Evolutionary conservation across 106 monocot genomes (phyloP).

Genomic region (Dendrobium huoshanense): DNA sequence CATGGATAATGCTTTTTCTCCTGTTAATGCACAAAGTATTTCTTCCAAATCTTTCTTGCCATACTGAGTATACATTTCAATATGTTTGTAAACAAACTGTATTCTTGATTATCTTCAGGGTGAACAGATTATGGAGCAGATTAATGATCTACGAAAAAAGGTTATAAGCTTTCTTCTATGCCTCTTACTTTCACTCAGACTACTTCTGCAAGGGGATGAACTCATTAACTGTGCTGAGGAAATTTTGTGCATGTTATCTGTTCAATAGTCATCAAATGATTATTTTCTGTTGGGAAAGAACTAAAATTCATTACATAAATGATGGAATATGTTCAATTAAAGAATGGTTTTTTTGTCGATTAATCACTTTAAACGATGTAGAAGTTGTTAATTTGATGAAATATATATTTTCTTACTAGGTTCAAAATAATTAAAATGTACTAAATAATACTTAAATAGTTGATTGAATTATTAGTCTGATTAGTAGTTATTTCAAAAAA

Average conservation of each 20-base stretch:
- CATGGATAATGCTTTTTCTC: background rate
- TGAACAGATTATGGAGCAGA: slow-evolving; percentile 46
- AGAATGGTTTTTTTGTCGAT: background rate
- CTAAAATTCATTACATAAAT: background rate
- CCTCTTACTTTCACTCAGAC: background rate
- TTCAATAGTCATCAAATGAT: too few relatives aligned
- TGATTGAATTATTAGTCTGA: too few relatives aligned
- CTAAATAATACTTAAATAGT: too few relatives aligned
- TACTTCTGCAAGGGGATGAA: background rate
- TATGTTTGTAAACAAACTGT: background rate
- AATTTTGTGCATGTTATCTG: too few relatives aligned
- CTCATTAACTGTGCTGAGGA: too few relatives aligned
- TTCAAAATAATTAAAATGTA: too few relatives aligned
- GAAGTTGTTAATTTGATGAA: background rate
- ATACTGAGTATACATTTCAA: background rate
- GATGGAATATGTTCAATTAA: background rate
- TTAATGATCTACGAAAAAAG: slow-evolving; percentile 46
- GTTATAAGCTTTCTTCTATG: slow-evolving; percentile 4
- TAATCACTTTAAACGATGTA: background rate
- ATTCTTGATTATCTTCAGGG: slow-evolving; percentile 15
- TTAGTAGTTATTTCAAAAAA: too few relatives aligned
- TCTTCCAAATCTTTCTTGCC: background rate
- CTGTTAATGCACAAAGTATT: background rate
- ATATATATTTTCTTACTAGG: background rate
- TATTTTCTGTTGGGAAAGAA: too few relatives aligned